phyloP scores from a whole-genome alignment of 495 filamentous ascomycete genomes.

The Lophiotrema nucula region DNA sequence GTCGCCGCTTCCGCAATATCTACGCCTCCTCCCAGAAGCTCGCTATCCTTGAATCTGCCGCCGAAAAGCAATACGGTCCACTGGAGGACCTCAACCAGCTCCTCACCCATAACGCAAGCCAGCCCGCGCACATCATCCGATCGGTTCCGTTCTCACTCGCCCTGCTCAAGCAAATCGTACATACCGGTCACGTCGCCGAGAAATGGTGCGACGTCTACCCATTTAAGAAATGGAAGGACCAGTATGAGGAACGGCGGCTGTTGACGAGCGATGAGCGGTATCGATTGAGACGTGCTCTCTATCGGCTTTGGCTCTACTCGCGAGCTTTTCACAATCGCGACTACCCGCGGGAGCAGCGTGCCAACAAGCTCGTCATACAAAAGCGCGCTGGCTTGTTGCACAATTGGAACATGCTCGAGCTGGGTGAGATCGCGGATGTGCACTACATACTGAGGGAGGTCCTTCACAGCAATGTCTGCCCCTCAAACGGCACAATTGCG shows the following conservation, averaged over 20 bases:
- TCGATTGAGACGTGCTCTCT: constrained; percentile 64
- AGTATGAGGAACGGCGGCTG: constrained; percentile 61
- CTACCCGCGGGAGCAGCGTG: constrained; percentile 51
- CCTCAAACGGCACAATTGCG: constrained; percentile 59
- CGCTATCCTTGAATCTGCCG: constrained; percentile 51
- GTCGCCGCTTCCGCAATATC: constrained; percentile 54
- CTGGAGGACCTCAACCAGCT: constrained; percentile 60
- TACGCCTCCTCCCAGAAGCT: constrained; percentile 54
- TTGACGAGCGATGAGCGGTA: constrained; percentile 56
- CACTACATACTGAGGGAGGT: constrained; percentile 51
- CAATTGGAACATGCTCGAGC: constrained; percentile 54
- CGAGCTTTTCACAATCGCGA: constrained; percentile 55
- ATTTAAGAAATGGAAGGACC: constrained; percentile 61
- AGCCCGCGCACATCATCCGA: constrained; percentile 54
- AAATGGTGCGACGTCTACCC: constrained; percentile 70
- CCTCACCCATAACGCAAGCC: constrained; percentile 56
- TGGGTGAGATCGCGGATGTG: constrained; percentile 59
- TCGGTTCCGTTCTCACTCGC: constrained; percentile 52
- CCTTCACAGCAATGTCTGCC: constrained; percentile 56
- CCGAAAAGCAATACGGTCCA: constrained; percentile 61
- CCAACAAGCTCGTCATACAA: constrained; percentile 44
- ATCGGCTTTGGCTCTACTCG: constrained; percentile 66
- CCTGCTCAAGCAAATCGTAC: constrained; percentile 57
- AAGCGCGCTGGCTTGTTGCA: constrained; percentile 56
- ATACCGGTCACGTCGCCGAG: constrained; percentile 57